phyloP scores from a whole-genome alignment of 441 rosid species.

The Corymbia citriodora region DNA sequence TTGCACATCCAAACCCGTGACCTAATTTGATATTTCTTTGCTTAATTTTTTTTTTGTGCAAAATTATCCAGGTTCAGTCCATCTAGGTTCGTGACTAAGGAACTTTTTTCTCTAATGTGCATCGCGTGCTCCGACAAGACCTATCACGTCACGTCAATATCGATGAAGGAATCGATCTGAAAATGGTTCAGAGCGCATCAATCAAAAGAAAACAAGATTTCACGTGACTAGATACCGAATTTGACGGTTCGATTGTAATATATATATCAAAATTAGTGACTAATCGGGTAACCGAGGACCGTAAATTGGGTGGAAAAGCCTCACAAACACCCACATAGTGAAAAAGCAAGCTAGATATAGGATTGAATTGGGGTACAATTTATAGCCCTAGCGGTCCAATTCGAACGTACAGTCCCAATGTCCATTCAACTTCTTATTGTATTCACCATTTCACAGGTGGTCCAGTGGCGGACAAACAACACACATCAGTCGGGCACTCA shows the following conservation, averaged over 20 bases:
- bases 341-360: neutral
- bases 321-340: neutral
- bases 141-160: neutral
- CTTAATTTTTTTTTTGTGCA: neutral
- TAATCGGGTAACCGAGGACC: neutral
- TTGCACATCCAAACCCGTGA: neutral
- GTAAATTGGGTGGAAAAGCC: neutral
- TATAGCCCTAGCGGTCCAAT: neutral
- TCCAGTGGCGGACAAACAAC: neutral
- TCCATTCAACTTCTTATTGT: neutral
- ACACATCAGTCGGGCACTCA: neutral
- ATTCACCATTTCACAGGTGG: neutral
- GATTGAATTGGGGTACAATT: neutral
- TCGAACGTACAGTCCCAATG: neutral
- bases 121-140: too few species aligned
- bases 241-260: neutral
- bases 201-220: neutral
- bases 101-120: neutral
- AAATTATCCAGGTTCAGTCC: too few species aligned
- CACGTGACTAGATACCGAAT: rapidly evolving
- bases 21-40: neutral
- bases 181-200: rapidly evolving
- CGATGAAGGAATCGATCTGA: rapidly evolving
- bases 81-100: too few species aligned
- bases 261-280: neutral